Evolutionary conservation across 352 stramenopile species (phyloP).

Genomic region (Phytophthora pini): DNA sequence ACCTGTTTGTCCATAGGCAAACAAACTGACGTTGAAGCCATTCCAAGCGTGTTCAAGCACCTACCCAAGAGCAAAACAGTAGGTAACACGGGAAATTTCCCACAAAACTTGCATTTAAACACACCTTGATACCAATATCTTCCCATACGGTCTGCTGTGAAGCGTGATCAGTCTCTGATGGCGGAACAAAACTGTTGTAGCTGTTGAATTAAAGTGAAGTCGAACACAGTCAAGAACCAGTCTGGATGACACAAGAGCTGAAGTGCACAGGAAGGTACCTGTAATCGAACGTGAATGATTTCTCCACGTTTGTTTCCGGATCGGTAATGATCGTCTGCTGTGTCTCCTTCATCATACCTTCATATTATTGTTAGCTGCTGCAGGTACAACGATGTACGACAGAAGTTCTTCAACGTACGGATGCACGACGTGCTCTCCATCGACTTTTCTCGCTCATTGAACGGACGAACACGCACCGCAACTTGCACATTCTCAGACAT

Average conservation of each 20-base stretch:
- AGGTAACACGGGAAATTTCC: background rate
- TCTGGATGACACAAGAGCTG: too few species aligned
- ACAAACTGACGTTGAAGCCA: slow-evolving; percentile 90
- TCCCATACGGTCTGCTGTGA: slow-evolving; percentile 88
- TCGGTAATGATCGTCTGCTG: slow-evolving; percentile 89
- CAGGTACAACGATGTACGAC: background rate
- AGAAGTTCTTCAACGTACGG: slow-evolving; percentile 38
- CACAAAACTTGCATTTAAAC: slow-evolving; percentile 1
- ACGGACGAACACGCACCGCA: slow-evolving; percentile 79
- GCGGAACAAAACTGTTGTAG: slow-evolving; percentile 83
- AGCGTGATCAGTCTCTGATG: slow-evolving; percentile 62
- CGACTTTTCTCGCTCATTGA: slow-evolving; percentile 82
- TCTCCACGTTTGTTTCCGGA: slow-evolving; percentile 75
- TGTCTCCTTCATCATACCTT: slow-evolving; percentile 81
- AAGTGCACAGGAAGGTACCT: slow-evolving; percentile 39
- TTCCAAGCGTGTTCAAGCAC: slow-evolving; percentile 91
- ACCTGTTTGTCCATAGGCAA: slow-evolving; percentile 88
- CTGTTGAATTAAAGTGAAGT: slow-evolving; percentile 30
- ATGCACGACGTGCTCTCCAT: slow-evolving; percentile 79
- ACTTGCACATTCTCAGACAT: slow-evolving; percentile 90
- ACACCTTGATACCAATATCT: slow-evolving; percentile 83
- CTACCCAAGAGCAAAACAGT: slow-evolving; percentile 16
- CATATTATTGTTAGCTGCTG: slow-evolving; percentile 3
- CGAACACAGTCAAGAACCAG: background rate
- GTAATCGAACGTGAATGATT: slow-evolving; percentile 90